phyloP scores from a whole-genome alignment of 352 stramenopile genomes.

The Globisporangium camurandrum region DNA sequence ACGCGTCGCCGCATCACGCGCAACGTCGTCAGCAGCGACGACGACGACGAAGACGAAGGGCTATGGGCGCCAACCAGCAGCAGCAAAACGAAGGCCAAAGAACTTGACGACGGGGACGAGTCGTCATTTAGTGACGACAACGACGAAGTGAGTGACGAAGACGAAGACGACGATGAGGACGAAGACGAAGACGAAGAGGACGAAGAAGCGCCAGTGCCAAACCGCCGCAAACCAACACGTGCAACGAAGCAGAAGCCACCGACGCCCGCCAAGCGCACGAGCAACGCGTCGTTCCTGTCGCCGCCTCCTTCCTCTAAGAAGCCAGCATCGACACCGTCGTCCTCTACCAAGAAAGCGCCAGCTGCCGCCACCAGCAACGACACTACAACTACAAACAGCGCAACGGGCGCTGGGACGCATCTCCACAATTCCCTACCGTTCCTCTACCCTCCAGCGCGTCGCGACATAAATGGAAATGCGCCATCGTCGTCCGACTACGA shows the following conservation, averaged over 20 bases:
- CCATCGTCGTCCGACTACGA: conserved; percentile 88
- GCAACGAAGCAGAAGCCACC: conserved; percentile 15
- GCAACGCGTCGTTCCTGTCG: conserved; percentile 30
- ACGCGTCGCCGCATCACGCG: conserved; percentile 17
- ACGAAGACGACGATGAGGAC: conserved; percentile 32
- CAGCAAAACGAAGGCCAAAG: conserved; percentile 29
- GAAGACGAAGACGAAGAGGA: conserved; percentile 39
- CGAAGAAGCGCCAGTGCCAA: conserved; percentile 30
- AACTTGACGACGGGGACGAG: too few species aligned
- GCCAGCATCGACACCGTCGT: conserved; percentile 12
- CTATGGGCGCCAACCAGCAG: conserved; percentile 32
- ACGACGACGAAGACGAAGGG: conserved; percentile 44
- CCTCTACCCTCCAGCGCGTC: conserved; percentile 76
- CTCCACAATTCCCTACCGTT: conserved; percentile 92
- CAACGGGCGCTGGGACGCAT: conserved; percentile 55
- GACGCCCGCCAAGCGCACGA: conserved; percentile 17
- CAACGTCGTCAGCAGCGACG: conserved; percentile 37
- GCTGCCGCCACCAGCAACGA: conserved; percentile 4
- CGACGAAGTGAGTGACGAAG: conserved; percentile 35
- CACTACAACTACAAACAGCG: conserved; percentile 14
- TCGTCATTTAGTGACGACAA: conserved; percentile 46
- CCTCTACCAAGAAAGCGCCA: conserved; percentile 16
- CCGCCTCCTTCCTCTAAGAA: conserved; percentile 17
- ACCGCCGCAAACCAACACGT: conserved; percentile 22
- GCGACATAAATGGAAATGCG: conserved; percentile 84